phyloP scores from a whole-genome alignment of 345 rosid genomes.

The Ceriops zippeliana region DNA sequence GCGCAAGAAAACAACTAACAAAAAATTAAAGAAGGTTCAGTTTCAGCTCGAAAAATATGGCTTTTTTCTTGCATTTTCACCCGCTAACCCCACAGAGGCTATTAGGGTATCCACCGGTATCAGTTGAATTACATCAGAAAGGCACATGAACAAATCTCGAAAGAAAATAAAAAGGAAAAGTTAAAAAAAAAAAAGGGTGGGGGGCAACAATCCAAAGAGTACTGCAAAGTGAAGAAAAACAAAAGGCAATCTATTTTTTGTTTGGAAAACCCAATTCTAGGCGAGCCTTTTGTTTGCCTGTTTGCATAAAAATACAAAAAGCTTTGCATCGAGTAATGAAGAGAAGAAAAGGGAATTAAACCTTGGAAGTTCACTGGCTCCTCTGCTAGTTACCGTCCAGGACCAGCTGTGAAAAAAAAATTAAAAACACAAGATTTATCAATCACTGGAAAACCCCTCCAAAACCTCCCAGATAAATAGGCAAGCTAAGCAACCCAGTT shows the following conservation, averaged over 20 bases:
- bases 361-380: slow-evolving; percentile 29
- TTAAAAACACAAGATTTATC: slow-evolving; percentile 8
- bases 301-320: slow-evolving; percentile 5
- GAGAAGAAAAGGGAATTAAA: slow-evolving; percentile 25
- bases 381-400: slow-evolving; percentile 17
- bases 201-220: background rate
- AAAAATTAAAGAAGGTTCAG: too few relatives aligned
- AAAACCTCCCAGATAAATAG: slow-evolving; percentile 20
- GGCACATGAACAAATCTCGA: background rate
- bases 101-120: background rate
- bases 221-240: background rate
- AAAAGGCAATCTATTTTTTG: background rate
- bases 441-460: slow-evolving; percentile 24
- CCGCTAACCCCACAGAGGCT: background rate
- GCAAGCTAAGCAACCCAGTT: slow-evolving; percentile 14
- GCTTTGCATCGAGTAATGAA: slow-evolving; percentile 6
- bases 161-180: background rate
- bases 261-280: background rate
- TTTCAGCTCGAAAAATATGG: background rate
- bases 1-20: background rate
- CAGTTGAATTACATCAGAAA: background rate
- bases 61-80: background rate
- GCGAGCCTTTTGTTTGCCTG: background rate
- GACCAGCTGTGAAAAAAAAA: slow-evolving; percentile 18
- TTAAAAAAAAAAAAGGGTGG: background rate